Evolutionary conservation across 2,329 filamentous ascomycete species (phyloP), one percentile per base, ranked within the genome.

Genomic region (Huntiella moniliformis): DNA sequence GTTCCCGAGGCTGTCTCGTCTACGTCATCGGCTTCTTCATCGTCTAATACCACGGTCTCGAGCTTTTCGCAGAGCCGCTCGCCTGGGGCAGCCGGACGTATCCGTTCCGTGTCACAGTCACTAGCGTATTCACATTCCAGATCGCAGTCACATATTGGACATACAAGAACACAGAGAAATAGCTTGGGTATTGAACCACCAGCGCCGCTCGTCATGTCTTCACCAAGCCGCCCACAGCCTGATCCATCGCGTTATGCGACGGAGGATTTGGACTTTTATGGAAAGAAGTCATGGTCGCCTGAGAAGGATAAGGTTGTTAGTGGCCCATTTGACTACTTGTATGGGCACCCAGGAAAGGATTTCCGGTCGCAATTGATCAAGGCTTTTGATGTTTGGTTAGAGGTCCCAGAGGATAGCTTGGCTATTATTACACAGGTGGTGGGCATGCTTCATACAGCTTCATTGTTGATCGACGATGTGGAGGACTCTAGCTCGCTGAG

Each of bases 401-500:
- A 81, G 47, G 82, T 92, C 15, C 83, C 84, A 0, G 59, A 68
- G 6, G 70, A 75, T 49, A 76, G 74, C 53, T 68, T 92, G 47
- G 71, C 73, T 37, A 67, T 86, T 50, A 88, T 92, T 55, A 87
- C 79, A 22, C 75, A 74, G 50, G 82, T 86, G 3, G 74, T 92
- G 8, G 80, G 79, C 54, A 88, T 88, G 82, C 70, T 92, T 40
- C 84, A 92, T 61, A 88, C 84, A 35, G 78, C 84, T 3, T 87
- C 82, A 3, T 66, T 92, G 46, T 73, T 92, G 17, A 74, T 92
- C 47, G 85, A 93, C 61, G 86, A 93, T 59, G 84, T 93, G 5
- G 82, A 93, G 64, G 85, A 93, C 62, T 77, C 72, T 37, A 86
- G 81, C 2, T 63, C 76, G 51, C 69, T 92, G 22, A 78, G 85